Evolutionary conservation across 768 basidiomycete species (phyloP), one percentile per base, ranked within the genome.

Genomic region (Leccinum arenicola): DNA sequence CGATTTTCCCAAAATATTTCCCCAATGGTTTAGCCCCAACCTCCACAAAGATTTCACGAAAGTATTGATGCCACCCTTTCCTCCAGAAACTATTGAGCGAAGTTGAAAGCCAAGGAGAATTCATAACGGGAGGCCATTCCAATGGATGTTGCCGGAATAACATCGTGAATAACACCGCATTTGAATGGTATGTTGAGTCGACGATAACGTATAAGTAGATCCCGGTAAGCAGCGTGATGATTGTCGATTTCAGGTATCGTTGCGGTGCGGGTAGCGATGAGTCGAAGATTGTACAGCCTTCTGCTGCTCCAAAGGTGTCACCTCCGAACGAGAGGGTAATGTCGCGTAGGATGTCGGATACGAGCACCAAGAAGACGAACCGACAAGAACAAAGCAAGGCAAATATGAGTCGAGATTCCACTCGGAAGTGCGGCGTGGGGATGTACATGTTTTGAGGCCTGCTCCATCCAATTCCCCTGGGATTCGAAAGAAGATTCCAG

Each of bases 31-130:
- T 74, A 10, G 74, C 74, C 12, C 86, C 87, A n/a, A 83, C 60
- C 12, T 68, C 70, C 45, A 86, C 70, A 63, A 89, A 89, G 38
- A 70, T 66, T 48, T 84, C 79, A 10, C 87, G 79, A 65, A 88
- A 86, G 6, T 84, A 59, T 64, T 88, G 87, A 64, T 90, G 88
- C 88, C 89, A 90, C n/a, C 80, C 72, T 56, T 61, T 68, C 4
- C 79, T 75, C 88, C 88, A 90, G 57, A 86, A 82, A 23, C 84
- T 79, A 36, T 74, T 69, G n/a, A 90, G 70, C 4, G 86, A 88
- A 3, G 82, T 83, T 0, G 84, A 68, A 10, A 67, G 49, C 80
- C 82, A 89, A 4, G 88, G 88, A 7, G 72, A 53, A 55, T 82
- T 73, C 69, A 88, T 87, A 23, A 84, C 58, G 1, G 85, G 87